Base-by-base conservation (phyloP, 257 asterid species). In the Nicotiana paniculata region DNA sequence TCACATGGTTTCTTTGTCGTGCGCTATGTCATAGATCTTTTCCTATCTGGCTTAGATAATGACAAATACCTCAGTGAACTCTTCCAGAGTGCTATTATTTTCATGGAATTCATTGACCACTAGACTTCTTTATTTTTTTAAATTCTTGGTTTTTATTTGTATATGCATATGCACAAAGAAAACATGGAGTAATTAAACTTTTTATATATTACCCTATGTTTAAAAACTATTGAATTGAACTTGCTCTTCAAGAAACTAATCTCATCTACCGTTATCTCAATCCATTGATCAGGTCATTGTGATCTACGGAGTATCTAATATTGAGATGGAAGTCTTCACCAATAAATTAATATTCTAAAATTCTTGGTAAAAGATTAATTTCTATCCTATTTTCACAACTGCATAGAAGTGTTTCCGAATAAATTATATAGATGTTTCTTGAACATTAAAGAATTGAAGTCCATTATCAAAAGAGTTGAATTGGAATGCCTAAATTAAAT, bases 1-100 rank as follows among this genome's bases (percentile, higher is more conserved):
- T 80, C 79, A 89, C 91, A 82, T 84, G 91, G 90, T 87, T 81
- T 89, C 65, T 68, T 74, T 85, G 88, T 84, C 89, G 74, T 77
- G 85, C 70, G 59, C 5, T 32, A 55, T 79, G 82, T 83, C 88
- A 46, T 17, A 62, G 9, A 65, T 10, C 68, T 30, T 43, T 39
- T 84, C 64, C 24, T 35, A 12, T 76, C 63, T 28, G 81, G 28
- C 55, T 7, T 82, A 77, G 46, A 62, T 87, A 53, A 82, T 88
- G 86, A 72, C 83, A 55, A 54, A 77, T 88, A 82, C 85, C 63
- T 84, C 86, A 59, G 1, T 77, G 26, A 24, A 46, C 55, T 3
- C 7, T 48, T 54, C 79, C 12, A 17, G 30, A 28, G 30, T 28
- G 24, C 24, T 21, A 18, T 37, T 21, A 30, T 46, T 79, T 24